Evolutionary conservation across 2,329 filamentous ascomycete genomes (phyloP).

Genomic region (Fusarium globosum): DNA sequence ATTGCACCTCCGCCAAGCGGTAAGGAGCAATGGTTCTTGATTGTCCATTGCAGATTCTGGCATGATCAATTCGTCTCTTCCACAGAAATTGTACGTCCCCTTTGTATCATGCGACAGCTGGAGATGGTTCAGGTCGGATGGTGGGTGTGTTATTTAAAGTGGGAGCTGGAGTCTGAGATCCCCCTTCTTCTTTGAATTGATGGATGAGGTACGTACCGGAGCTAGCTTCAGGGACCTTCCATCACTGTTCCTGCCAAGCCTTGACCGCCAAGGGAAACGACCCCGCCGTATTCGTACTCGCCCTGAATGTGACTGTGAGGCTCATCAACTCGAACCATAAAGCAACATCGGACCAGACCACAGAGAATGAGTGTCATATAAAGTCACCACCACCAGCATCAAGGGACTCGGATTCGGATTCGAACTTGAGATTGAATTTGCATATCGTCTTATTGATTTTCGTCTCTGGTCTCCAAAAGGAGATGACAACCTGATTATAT

Average conservation of each 20-base stretch:
- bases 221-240: neutral
- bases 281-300: conserved; percentile 43
- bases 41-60: conserved; percentile 27
- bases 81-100: conserved; percentile 3
- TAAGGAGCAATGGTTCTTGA: conserved; percentile 32
- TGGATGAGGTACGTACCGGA: conserved; percentile 15
- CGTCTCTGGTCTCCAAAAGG: conserved; percentile 43
- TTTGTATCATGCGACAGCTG: conserved; percentile 33
- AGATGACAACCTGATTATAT: conserved; percentile 45
- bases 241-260: conserved; percentile 33
- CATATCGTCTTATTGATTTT: conserved; percentile 41
- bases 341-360: neutral
- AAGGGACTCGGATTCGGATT: neutral
- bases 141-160: conserved; percentile 21
- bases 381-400: neutral
- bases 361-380: neutral
- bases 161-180: conserved; percentile 16
- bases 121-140: conserved; percentile 7
- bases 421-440: conserved; percentile 7
- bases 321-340: conserved; percentile 5
- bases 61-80: neutral
- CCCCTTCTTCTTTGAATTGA: neutral
- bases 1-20: conserved; percentile 34
- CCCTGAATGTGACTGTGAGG: neutral
- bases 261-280: conserved; percentile 11